Evolutionary conservation across 1,139 yeast genomes (phyloP).

Genomic region (Hansenula anomala): DNA sequence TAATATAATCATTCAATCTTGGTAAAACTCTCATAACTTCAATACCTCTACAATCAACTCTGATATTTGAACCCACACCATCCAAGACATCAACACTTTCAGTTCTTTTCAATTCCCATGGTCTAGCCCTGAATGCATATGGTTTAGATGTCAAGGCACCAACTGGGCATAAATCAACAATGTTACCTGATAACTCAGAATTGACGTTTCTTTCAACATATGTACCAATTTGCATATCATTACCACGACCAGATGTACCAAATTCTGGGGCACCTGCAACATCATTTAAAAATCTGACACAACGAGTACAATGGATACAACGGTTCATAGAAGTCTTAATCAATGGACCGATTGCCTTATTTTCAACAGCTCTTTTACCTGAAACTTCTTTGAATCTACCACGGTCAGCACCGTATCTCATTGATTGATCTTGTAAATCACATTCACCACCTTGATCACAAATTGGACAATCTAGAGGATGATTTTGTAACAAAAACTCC

Average conservation of each 20-base stretch:
- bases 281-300: constrained; percentile 87
- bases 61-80: constrained; percentile 76
- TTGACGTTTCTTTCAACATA: constrained; percentile 82
- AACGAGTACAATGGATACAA: constrained; percentile 90
- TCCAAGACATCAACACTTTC: constrained; percentile 86
- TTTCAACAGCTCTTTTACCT: constrained; percentile 89
- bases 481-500: constrained; percentile 83
- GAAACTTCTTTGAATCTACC: constrained; percentile 78
- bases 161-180: constrained; percentile 86
- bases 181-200: constrained; percentile 84
- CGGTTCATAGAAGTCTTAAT: constrained; percentile 91
- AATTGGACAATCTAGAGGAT: constrained; percentile 89
- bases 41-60: constrained; percentile 84
- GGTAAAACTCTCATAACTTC: constrained; percentile 89
- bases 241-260: constrained; percentile 88
- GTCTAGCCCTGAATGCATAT: constrained; percentile 86
- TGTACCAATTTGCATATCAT: constrained; percentile 89
- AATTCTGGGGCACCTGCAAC: constrained; percentile 92
- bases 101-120: constrained; percentile 91
- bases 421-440: constrained; percentile 84
- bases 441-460: constrained; percentile 97
- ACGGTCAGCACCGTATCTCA: constrained; percentile 81
- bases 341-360: constrained; percentile 86
- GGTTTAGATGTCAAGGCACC: constrained; percentile 92
- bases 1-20: constrained; percentile 78